Conservation (phyloP, 148 eudicot species). For the Cornus florida region DNA sequence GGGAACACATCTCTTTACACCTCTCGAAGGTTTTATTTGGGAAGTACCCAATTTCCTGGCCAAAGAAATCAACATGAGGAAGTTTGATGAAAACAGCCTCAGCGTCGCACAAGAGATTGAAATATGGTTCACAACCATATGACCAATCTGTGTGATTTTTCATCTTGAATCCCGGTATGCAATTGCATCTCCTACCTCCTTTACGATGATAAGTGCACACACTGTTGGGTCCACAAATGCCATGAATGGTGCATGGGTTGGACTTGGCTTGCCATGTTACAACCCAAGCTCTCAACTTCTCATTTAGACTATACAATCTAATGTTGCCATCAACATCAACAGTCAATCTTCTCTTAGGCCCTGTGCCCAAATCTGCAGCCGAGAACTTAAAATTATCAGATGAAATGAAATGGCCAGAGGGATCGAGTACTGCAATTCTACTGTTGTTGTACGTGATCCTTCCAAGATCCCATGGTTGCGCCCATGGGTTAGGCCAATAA, state of each 20-base stretch:
- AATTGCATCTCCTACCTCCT: conserved; percentile 19
- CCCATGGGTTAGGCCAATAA: conserved; percentile 24
- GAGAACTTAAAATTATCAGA: conserved; percentile 2
- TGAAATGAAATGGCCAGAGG: conserved; percentile 11
- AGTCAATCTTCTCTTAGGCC: conserved; percentile 17
- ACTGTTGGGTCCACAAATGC: no score
- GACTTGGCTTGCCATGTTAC: background rate
- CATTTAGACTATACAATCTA: conserved; percentile 15
- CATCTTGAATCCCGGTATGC: conserved; percentile 18
- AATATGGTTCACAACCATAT: conserved; percentile 19
- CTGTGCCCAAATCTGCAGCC: conserved; percentile 14
- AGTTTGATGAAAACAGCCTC: conserved; percentile 12
- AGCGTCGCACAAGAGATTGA: background rate
- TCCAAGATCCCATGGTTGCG: background rate
- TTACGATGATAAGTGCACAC: conserved; percentile 8
- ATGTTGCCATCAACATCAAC: conserved; percentile 16
- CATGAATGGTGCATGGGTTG: background rate
- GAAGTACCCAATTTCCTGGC: background rate
- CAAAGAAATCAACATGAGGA: conserved; percentile 12
- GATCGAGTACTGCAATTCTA: conserved; percentile 14
- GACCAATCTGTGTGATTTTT: conserved; percentile 13
- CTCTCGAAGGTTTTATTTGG: conserved; percentile 11
- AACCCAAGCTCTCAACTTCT: background rate
- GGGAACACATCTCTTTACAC: conserved; percentile 8
- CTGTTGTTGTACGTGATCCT: conserved; percentile 12